Evolutionary conservation across 192 early-diverging fungal species (phyloP).

Genomic region (Backusella macrospora): DNA sequence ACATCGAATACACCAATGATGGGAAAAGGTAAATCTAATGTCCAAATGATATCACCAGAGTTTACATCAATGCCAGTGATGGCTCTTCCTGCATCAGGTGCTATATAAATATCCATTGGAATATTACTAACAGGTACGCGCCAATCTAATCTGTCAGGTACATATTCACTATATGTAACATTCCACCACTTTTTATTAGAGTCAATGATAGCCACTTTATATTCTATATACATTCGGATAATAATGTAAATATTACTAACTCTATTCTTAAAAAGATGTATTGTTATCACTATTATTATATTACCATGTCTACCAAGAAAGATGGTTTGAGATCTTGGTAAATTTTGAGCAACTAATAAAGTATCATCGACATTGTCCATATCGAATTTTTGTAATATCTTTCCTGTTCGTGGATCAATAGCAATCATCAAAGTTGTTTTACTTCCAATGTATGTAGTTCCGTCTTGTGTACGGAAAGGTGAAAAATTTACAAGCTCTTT

Average conservation of each 20-base stretch:
- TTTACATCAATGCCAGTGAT: constrained; percentile 40
- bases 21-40: constrained; percentile 52
- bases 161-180: constrained; percentile 48
- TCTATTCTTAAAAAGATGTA: background rate
- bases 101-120: constrained; percentile 39
- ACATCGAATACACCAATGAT: constrained; percentile 62
- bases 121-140: constrained; percentile 25
- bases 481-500: constrained; percentile 69
- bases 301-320: constrained; percentile 46
- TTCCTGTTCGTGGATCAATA: constrained; percentile 68
- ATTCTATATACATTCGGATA: constrained; percentile 42
- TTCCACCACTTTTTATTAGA: constrained; percentile 37
- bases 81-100: constrained; percentile 37
- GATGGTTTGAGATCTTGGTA: constrained; percentile 37
- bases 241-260: background rate
- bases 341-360: constrained; percentile 28
- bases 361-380: constrained; percentile 38
- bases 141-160: constrained; percentile 40
- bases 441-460: constrained; percentile 65
- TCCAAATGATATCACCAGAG: constrained; percentile 51
- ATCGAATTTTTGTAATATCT: constrained; percentile 61
- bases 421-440: constrained; percentile 71
- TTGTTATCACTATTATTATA: background rate
- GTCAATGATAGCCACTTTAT: constrained; percentile 61
- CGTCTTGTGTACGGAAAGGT: constrained; percentile 54